Evolutionary conservation across 1,284 basidiomycete genomes (phyloP).

Genomic region (Ceratobasidium sp.): DNA sequence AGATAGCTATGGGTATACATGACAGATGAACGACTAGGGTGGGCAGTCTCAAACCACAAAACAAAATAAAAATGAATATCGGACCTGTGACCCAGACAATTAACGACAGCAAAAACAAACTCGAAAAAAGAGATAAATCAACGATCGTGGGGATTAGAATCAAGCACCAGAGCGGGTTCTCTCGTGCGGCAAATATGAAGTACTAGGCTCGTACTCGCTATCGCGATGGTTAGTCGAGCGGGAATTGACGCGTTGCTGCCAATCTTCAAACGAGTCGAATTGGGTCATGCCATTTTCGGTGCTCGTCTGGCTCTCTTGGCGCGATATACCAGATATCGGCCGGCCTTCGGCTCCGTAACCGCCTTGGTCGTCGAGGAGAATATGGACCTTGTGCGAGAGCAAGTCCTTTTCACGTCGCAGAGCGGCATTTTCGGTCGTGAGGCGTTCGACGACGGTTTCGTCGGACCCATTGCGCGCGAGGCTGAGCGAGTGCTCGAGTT

Average conservation of each 20-base stretch:
- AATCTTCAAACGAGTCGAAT: slow-evolving; percentile 78
- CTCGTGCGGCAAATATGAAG: slow-evolving; percentile 58
- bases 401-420: slow-evolving; percentile 84
- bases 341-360: slow-evolving; percentile 61
- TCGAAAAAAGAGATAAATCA: slow-evolving; percentile 34
- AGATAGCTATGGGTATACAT: slow-evolving; percentile 41
- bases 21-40: slow-evolving; percentile 44
- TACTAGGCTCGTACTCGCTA: slow-evolving; percentile 67
- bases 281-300: slow-evolving; percentile 73
- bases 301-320: slow-evolving; percentile 74
- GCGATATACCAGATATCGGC: slow-evolving; percentile 67
- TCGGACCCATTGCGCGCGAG: slow-evolving; percentile 76
- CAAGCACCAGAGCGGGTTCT: slow-evolving; percentile 71
- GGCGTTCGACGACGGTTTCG: slow-evolving; percentile 73
- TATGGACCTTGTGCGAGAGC: slow-evolving; percentile 82
- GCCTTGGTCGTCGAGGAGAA: slow-evolving; percentile 83
- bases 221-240: slow-evolving; percentile 64
- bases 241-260: slow-evolving; percentile 63
- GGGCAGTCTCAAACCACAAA: slow-evolving; percentile 40
- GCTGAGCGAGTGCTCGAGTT: slow-evolving; percentile 73
- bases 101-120: slow-evolving; percentile 47
- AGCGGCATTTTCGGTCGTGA: slow-evolving; percentile 75
- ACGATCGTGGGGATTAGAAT: slow-evolving; percentile 53
- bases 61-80: slow-evolving; percentile 43
- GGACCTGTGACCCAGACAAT: slow-evolving; percentile 19